Conservation (phyloP, 1,284 basidiomycete genomes). For the Ganoderma sinense region DNA sequence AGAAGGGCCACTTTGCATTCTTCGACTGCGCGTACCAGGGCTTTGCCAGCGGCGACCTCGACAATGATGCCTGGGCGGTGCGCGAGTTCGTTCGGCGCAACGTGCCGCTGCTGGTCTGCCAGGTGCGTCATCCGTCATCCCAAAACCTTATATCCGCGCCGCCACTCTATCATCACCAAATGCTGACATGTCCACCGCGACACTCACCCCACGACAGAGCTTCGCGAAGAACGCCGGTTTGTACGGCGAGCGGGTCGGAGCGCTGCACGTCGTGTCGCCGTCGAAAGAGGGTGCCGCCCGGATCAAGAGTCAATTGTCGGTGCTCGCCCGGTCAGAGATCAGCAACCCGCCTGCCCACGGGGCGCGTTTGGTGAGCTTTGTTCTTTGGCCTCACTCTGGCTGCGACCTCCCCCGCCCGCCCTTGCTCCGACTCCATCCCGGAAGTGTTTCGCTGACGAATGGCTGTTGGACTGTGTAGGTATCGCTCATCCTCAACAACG, state of each 20-base stretch:
- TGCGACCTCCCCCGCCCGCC: neutral
- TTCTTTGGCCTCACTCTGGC: slow-evolving; percentile 10
- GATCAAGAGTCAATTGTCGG: slow-evolving; percentile 85
- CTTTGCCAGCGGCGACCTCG: slow-evolving; percentile 87
- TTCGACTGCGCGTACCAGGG: slow-evolving; percentile 98
- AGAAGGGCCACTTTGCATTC: slow-evolving; percentile 88
- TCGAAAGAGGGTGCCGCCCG: slow-evolving; percentile 72
- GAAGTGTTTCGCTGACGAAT: slow-evolving; percentile 22
- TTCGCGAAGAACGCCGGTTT: slow-evolving; percentile 97
- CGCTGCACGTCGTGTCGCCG: slow-evolving; percentile 77
- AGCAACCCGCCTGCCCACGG: slow-evolving; percentile 93
- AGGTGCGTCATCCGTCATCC: slow-evolving; percentile 54
- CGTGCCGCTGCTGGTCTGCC: slow-evolving; percentile 87
- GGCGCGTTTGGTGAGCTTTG: slow-evolving; percentile 74
- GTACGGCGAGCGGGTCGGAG: slow-evolving; percentile 92
- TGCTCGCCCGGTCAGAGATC: slow-evolving; percentile 91
- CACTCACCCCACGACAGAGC: slow-evolving; percentile 60
- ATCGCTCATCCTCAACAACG: slow-evolving; percentile 80
- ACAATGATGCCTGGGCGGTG: slow-evolving; percentile 80
- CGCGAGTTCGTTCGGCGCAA: slow-evolving; percentile 77
- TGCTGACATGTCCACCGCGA: neutral
- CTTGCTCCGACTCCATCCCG: neutral
- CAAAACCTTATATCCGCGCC: neutral
- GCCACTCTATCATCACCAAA: neutral
- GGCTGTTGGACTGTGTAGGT: slow-evolving; percentile 52